Evolutionary conservation across 805 yeast species (phyloP), one percentile per base, ranked within the genome.

Genomic region (Zygosaccharomyces kombuchaensis): DNA sequence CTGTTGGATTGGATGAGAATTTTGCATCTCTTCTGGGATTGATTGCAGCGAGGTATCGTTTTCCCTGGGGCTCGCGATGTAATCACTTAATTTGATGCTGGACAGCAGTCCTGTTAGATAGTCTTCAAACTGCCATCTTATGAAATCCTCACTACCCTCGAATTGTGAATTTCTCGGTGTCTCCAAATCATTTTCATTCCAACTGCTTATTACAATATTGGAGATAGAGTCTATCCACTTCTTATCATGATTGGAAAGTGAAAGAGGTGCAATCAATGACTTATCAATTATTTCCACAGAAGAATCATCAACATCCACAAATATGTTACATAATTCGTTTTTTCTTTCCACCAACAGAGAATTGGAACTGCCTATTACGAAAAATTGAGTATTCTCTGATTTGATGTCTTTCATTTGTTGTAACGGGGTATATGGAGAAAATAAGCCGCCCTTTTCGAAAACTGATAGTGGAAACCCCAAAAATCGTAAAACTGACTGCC

Each of bases 391-490:
- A 41, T 74, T 76, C 1, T 71, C 68, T 16, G 76, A 73, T 26
- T 70, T 72, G 43, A 93, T 70, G 54, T 85, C 89, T 43, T 84
- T 85, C 45, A 91, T 69, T 60, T 91, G 98, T 63, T 91, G 99
- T 45, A 93, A 69, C 0, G 98, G 95, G n/a, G 90, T 74, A 66
- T 91, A 93, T 1, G 99, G 98, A 55, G 84, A 83, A 73, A 95
- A 90, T 48, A 91, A 74, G 1, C 95, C 89, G 36, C 95, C 95
- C 54, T 79, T 77, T 40, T 88, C 88, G 66, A 93, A 93, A 1
- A 89, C 65, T 55, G 84, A 90, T 40, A 93, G 69, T 0, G 99
- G 99, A 26, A 93, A 71, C 0, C 98, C 99, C 59, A 88, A 76
- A 60, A 87, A 93, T 27, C 77, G 69, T 32, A 91, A 68, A 61